Evolutionary conservation across 2,329 filamentous ascomycete species (phyloP).

Genomic region (Pseudopyricularia cyperi): DNA sequence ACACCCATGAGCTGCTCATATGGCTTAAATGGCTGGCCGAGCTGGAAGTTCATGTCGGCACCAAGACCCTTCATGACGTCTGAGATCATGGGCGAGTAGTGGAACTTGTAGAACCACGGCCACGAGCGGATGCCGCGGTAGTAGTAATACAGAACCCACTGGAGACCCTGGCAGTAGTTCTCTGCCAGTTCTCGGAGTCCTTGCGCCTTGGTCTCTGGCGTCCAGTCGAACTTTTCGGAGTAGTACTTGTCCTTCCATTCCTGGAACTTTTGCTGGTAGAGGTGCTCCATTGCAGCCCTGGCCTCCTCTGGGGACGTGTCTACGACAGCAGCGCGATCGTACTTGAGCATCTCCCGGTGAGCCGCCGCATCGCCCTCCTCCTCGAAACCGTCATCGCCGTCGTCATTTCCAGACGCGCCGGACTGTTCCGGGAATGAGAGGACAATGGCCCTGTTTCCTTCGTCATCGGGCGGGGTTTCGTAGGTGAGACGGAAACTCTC

Average conservation of each 20-base stretch:
- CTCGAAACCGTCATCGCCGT: slow-evolving; percentile 62
- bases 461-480: slow-evolving; percentile 43
- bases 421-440: slow-evolving; percentile 29
- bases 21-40: slow-evolving; percentile 88
- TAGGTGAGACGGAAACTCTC: slow-evolving; percentile 43
- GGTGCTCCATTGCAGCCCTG: slow-evolving; percentile 63
- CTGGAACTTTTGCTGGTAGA: slow-evolving; percentile 82
- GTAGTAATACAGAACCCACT: slow-evolving; percentile 98
- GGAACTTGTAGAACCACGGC: slow-evolving; percentile 96
- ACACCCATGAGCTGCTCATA: slow-evolving; percentile 98
- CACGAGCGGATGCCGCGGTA: slow-evolving; percentile 94
- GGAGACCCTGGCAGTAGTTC: slow-evolving; percentile 93
- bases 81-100: slow-evolving; percentile 89
- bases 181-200: slow-evolving; percentile 75
- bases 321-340: slow-evolving; percentile 78
- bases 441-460: slow-evolving; percentile 38
- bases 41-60: slow-evolving; percentile 80
- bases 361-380: slow-evolving; percentile 77
- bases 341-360: slow-evolving; percentile 73
- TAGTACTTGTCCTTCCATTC: slow-evolving; percentile 96
- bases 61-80: slow-evolving; percentile 82
- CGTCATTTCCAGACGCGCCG: slow-evolving; percentile 14
- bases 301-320: slow-evolving; percentile 71
- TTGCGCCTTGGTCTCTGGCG: slow-evolving; percentile 57
- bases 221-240: slow-evolving; percentile 77